Conservation (phyloP, 306 rosid species). For the Inga oerstediana region DNA sequence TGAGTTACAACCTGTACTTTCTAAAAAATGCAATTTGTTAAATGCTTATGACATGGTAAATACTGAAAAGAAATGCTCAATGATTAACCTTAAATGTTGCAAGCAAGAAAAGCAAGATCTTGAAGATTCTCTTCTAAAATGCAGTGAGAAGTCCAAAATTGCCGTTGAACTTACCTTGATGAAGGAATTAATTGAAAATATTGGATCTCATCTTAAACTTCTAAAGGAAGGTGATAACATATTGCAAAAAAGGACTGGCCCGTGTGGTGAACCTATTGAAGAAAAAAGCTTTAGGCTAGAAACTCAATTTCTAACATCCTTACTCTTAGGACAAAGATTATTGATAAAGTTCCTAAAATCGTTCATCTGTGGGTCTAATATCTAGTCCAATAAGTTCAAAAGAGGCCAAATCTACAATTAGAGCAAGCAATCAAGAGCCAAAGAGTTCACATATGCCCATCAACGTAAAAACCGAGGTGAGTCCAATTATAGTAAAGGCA, state of each 20-base stretch:
- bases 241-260: conserved; percentile 34
- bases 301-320: conserved; percentile 21
- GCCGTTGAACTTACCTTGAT: conserved; percentile 58
- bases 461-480: conserved; percentile 58
- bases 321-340: conserved; percentile 9
- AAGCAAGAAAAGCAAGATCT: conserved; percentile 92
- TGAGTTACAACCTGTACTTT: conserved; percentile 66
- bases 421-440: conserved; percentile 43
- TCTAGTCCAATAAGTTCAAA: conserved; percentile 35
- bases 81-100: conserved; percentile 90
- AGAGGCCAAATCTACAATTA: conserved; percentile 38
- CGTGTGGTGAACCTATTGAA: conserved; percentile 23
- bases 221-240: conserved; percentile 41
- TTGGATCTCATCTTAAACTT: conserved; percentile 41
- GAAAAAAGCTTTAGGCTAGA: conserved; percentile 2
- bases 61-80: conserved; percentile 95
- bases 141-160: conserved; percentile 76
- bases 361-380: conserved; percentile 17
- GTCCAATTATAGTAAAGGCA: not conserved
- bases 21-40: conserved; percentile 83
- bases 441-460: conserved; percentile 39
- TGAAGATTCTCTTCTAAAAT: conserved; percentile 74
- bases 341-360: conserved; percentile 2
- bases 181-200: conserved; percentile 57
- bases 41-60: conserved; percentile 78